Conservation (phyloP, 108 stramenopile species). For the Seminavis robusta region DNA sequence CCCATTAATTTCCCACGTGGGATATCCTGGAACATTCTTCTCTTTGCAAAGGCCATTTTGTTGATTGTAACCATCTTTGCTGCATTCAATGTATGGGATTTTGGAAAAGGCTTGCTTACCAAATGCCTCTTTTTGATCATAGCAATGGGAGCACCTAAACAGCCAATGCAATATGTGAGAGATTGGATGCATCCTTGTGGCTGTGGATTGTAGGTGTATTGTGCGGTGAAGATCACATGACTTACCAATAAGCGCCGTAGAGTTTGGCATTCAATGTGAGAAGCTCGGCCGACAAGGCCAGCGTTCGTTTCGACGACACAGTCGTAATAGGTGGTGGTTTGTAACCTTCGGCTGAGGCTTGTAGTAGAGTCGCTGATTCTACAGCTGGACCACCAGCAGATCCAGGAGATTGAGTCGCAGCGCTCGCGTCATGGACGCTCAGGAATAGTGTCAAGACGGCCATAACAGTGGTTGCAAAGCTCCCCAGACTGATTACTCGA, state of each 20-base stretch:
- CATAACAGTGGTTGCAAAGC: constrained; percentile 11
- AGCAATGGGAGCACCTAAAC: constrained; percentile 95
- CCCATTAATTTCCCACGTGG: constrained; percentile 95
- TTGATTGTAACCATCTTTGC: constrained; percentile 66
- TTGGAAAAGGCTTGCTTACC: constrained; percentile 75
- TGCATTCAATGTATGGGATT: constrained; percentile 90
- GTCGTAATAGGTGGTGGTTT: constrained; percentile 80
- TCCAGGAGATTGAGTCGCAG: constrained; percentile 6
- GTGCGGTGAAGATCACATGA: no score
- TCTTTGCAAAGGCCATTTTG: constrained; percentile 69
- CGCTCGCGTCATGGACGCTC: not conserved
- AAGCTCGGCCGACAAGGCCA: constrained; percentile 56
- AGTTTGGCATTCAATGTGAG: constrained; percentile 68
- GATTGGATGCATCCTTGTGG: no score
- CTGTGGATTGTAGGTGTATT: no score
- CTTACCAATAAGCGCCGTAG: constrained; percentile 97
- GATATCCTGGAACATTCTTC: constrained; percentile 88
- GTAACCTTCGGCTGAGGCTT: constrained; percentile 18
- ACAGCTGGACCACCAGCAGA: not conserved
- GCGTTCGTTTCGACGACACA: constrained; percentile 51
- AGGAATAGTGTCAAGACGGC: constrained; percentile 23
- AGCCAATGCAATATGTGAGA: no score
- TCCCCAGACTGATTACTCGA: constrained; percentile 16
- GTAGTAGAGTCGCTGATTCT: constrained; percentile 12
- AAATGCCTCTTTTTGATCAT: constrained; percentile 85